phyloP scores from a whole-genome alignment of 2,329 filamentous ascomycete genomes.

The Stagonosporopsis chrysanthemi region DNA sequence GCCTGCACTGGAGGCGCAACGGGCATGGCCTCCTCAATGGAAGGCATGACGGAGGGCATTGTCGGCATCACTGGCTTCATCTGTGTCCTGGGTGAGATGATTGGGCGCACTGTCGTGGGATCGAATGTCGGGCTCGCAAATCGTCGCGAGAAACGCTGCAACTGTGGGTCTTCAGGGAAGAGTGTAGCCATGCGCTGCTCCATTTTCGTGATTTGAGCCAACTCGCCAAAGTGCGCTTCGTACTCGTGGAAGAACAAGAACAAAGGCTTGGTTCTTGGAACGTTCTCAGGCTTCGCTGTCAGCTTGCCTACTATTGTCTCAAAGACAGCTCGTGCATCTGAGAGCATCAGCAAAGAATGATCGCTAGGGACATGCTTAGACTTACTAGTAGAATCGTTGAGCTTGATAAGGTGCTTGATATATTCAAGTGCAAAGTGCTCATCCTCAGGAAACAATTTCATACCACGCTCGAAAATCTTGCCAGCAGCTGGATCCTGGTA shows the following conservation, averaged over 20 bases:
- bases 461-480: slow-evolving; percentile 94
- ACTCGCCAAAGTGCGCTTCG: slow-evolving; percentile 91
- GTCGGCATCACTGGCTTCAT: slow-evolving; percentile 61
- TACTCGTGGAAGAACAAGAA: slow-evolving; percentile 95
- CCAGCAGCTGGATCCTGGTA: slow-evolving; percentile 93
- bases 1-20: slow-evolving; percentile 25
- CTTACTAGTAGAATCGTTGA: slow-evolving; percentile 92
- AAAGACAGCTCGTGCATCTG: slow-evolving; percentile 93
- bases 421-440: slow-evolving; percentile 95
- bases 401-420: slow-evolving; percentile 89
- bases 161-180: slow-evolving; percentile 85
- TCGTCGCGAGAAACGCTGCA: slow-evolving; percentile 77
- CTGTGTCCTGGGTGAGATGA: slow-evolving; percentile 82
- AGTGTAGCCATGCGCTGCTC: slow-evolving; percentile 92
- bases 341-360: slow-evolving; percentile 15
- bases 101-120: slow-evolving; percentile 79
- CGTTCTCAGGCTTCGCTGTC: slow-evolving; percentile 75
- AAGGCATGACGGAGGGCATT: slow-evolving; percentile 53
- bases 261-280: slow-evolving; percentile 79
- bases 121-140: slow-evolving; percentile 76
- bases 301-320: slow-evolving; percentile 90
- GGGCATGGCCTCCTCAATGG: slow-evolving; percentile 40
- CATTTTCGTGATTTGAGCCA: slow-evolving; percentile 87
- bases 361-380: slow-evolving; percentile 29
- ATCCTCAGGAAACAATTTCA: slow-evolving; percentile 92